Base-by-base conservation (phyloP, 2,329 filamentous ascomycete species). In the Cordyceps militaris region DNA sequence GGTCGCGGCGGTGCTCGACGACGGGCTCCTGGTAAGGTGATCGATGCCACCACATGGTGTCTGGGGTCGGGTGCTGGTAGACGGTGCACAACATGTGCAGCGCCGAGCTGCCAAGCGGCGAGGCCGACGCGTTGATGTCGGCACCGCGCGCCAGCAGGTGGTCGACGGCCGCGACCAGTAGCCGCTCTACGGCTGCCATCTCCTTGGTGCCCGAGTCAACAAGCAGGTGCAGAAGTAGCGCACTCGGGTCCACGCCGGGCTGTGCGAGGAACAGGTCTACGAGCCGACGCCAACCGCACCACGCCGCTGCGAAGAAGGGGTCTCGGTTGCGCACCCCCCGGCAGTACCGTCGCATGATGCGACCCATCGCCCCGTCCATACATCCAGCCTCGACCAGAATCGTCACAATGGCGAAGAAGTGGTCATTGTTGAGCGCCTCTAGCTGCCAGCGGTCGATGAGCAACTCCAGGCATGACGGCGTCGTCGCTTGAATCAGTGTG, bases 121-220 rank as follows among this genome's bases (percentile, higher is more conserved):
- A 55, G 14, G 5, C 42, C 14, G 53, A 32, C 43, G 53, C 53
- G 24, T 56, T 56, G 11, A 56, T 56, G 34, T 56, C 53, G 24
- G 53, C 53, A 24, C 53, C 53, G 42, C 53, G 53, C 16, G 23
- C 14, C 2, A 48, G 16, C 2, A 56, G 43, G 53, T 56, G 14
- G 32, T 56, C 53, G 19, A 48, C 53, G 19, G 53, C n/a, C 2
- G 43, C 43, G 16, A 56, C 53, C 19, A 56, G 43, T n/a, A 56
- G 24, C 6, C 43, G 43, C 34, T 56, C 53, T 6, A 56, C 53
- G 11, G 32, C 32, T n/a, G 43, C 21, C 53, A 48, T 28, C 34
- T 56, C 53, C 43, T 48, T 48, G 11, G 53, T 56, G 21, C 53
- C 53, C 23, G 53, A 56, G 43, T 56, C 53, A 23, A 56, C 43